phyloP scores from a whole-genome alignment of 2,329 filamentous ascomycete genomes.

The Diplodia scrobiculata region DNA sequence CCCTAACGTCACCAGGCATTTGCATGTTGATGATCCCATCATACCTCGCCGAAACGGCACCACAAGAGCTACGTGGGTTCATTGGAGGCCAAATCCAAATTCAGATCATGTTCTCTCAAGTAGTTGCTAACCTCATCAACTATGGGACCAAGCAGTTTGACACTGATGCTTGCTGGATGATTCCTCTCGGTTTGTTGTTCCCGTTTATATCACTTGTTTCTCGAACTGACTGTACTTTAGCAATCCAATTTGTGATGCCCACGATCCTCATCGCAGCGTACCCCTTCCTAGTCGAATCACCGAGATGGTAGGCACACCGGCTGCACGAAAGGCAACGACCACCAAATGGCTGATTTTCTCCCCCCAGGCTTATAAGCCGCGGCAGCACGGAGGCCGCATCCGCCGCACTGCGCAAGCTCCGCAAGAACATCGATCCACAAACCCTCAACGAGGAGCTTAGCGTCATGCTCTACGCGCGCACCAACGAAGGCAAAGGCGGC shows the following conservation, averaged over 20 bases:
- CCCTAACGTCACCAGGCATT: background rate
- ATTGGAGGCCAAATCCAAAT: conserved; percentile 25
- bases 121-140: conserved; percentile 21
- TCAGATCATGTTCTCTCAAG: conserved; percentile 26
- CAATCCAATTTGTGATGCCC: conserved; percentile 24
- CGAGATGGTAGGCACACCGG: conserved; percentile 5
- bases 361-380: conserved; percentile 18
- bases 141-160: conserved; percentile 21
- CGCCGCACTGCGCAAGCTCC: conserved; percentile 15
- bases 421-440: conserved; percentile 8
- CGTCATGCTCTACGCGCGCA: conserved; percentile 17
- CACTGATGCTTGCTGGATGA: conserved; percentile 26
- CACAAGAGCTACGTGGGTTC: conserved; percentile 16
- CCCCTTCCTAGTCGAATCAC: conserved; percentile 20
- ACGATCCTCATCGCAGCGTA: conserved; percentile 20
- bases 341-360: background rate
- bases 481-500: conserved; percentile 20
- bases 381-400: conserved; percentile 15
- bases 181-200: background rate
- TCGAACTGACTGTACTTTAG: background rate
- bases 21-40: conserved; percentile 27
- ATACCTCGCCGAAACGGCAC: conserved; percentile 24
- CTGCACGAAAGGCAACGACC: background rate
- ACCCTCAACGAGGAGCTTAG: conserved; percentile 16
- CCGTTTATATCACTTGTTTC: background rate